phyloP scores from a whole-genome alignment of 441 rosid genomes.

The Brassica hybrid region DNA sequence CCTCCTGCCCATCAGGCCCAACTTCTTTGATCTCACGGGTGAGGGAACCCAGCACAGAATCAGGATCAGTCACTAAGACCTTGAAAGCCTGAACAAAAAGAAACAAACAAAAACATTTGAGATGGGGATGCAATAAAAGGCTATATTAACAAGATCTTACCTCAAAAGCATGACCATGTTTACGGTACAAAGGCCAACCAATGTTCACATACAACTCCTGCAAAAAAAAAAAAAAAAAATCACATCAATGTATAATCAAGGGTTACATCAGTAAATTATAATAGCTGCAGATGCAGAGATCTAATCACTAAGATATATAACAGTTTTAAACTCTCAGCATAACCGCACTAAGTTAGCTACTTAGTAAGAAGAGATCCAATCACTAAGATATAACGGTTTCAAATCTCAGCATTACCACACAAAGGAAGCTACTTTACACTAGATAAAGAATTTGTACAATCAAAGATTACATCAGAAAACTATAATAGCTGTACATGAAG shows the following conservation, averaged over 20 bases:
- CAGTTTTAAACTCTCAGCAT: background rate
- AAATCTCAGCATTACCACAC: constrained; percentile 4
- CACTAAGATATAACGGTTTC: background rate
- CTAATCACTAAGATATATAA: background rate
- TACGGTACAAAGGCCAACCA: constrained; percentile 96
- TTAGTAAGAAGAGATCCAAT: too few species aligned
- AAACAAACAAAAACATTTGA: background rate
- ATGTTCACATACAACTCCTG: constrained; percentile 87
- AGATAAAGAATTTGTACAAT: background rate
- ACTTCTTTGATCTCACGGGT: constrained; percentile 83
- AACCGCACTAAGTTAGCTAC: background rate
- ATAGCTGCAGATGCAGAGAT: background rate
- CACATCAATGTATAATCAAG: background rate
- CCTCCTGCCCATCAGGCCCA: constrained; percentile 95
- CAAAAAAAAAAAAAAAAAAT: background rate
- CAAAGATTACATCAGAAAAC: background rate
- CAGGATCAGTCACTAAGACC: constrained; percentile 89
- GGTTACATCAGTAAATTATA: background rate
- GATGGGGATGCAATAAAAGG: background rate
- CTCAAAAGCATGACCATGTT: constrained; percentile 98
- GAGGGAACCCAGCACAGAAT: constrained; percentile 66
- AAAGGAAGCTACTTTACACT: background rate
- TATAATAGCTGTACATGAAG: background rate
- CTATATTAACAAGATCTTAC: constrained; percentile 41
- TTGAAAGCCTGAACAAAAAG: constrained; percentile 67